These are phyloP conservation scores for Zymoseptoria ardabiliae DNA, from an alignment of 2,329 filamentous ascomycete genomes.

Conservation along the genomic window DNA sequence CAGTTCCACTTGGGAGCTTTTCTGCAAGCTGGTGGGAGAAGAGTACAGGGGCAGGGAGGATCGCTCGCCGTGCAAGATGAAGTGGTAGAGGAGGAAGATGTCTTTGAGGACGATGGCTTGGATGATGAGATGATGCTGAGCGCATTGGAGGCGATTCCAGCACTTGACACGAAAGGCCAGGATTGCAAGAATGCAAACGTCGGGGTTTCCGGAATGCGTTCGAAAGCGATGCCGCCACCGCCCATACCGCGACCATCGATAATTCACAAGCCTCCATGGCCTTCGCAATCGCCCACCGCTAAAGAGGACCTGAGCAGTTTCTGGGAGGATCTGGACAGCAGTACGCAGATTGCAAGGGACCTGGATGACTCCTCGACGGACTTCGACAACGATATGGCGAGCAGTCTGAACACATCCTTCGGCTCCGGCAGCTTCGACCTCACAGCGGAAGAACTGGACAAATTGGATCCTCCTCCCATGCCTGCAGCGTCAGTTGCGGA, in stretches of 20 bases:
- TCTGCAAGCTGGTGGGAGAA: slow-evolving; percentile 16
- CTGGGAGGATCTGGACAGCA: slow-evolving; percentile 38
- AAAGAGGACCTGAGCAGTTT: slow-evolving; percentile 21
- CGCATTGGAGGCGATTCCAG: slow-evolving; percentile 10
- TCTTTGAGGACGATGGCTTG: slow-evolving; percentile 23
- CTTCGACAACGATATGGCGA: not conserved
- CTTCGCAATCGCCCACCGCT: not conserved
- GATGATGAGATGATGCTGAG: slow-evolving; percentile 28
- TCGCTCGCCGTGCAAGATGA: not conserved
- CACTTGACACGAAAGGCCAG: not conserved
- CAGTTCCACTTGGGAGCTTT: slow-evolving; percentile 32
- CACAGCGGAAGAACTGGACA: slow-evolving; percentile 35
- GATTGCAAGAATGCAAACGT: not conserved
- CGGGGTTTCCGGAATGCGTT: no score
- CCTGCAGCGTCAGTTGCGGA: not conserved
- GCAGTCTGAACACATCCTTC: slow-evolving; percentile 26
- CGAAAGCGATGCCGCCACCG: slow-evolving; percentile 7
- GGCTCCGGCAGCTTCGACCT: slow-evolving; percentile 35
- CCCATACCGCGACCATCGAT: not conserved
- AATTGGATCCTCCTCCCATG: slow-evolving; percentile 19
- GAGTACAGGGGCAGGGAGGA: not conserved
- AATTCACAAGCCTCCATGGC: not conserved
- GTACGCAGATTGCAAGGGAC: slow-evolving; percentile 40
- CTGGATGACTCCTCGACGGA: slow-evolving; percentile 19
- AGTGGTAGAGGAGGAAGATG: slow-evolving; percentile 7